A percentile compares a stretch with the other conserved stretches of the same genome.
phyloP scores from a whole-genome alignment of 805 yeast species.

The Priceomyces melissophilus region DNA sequence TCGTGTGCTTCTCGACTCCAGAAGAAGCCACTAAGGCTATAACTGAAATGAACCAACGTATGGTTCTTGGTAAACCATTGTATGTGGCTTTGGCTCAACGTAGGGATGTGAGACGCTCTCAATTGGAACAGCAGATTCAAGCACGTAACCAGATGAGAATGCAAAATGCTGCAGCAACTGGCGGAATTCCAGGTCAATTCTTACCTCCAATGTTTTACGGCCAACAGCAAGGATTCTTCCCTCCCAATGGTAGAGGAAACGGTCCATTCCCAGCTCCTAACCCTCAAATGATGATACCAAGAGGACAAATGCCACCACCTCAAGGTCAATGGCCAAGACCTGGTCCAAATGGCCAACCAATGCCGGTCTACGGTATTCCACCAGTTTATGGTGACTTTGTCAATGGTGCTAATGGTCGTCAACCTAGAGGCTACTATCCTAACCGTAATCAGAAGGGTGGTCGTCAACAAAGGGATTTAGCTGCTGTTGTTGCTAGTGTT shows the following conservation, averaged over 20 bases:
- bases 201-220: slow-evolving; percentile 84
- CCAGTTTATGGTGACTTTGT: slow-evolving; percentile 65
- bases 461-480: slow-evolving; percentile 49
- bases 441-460: slow-evolving; percentile 44
- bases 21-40: slow-evolving; percentile 99
- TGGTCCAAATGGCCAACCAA: slow-evolving; percentile 83
- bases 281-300: slow-evolving; percentile 75
- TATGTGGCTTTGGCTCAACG: slow-evolving; percentile 99
- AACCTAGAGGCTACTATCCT: slow-evolving; percentile 58
- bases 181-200: slow-evolving; percentile 83
- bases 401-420: slow-evolving; percentile 43
- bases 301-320: slow-evolving; percentile 63
- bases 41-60: slow-evolving; percentile 96
- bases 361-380: slow-evolving; percentile 79
- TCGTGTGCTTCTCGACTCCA: slow-evolving; percentile 95
- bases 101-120: slow-evolving; percentile 95
- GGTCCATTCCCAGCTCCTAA: slow-evolving; percentile 74
- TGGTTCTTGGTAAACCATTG: slow-evolving; percentile 92
- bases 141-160: slow-evolving; percentile 98
- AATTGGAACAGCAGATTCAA: slow-evolving; percentile 95
- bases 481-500: slow-evolving; percentile 57
- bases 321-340: slow-evolving; percentile 71
- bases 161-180: slow-evolving; percentile 92
- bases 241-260: slow-evolving; percentile 78
- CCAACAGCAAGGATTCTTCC: slow-evolving; percentile 80